Evolutionary conservation across 345 rosid species (phyloP), one percentile per base, ranked within the genome.

Genomic region (Eucalyptus brandiana): DNA sequence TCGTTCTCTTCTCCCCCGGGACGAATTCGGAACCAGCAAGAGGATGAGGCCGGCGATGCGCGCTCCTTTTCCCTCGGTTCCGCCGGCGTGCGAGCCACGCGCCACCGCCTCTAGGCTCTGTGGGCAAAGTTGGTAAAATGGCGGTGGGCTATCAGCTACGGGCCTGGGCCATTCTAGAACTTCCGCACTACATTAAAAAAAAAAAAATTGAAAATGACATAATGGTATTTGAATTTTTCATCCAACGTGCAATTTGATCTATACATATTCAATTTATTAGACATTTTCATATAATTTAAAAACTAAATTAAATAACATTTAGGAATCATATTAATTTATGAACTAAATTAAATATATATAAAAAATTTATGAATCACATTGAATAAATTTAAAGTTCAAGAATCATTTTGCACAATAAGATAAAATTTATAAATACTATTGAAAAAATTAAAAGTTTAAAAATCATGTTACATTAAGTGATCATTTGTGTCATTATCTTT

Each of bases 391-490:
- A 0, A 24, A 23, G 0, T 9, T 56, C 0, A 56, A 23, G 0
- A 0, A 9, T 0, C 5, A 56, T 1, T 23, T 56, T 56, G 0
- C 0, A 56, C 0, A 8, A 9, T 23, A 0, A 56, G 13, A 9
- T 4, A 23, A 56, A 56, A 2, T 56, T 56, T 56, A 56, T 0
- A 0, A 0, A 4, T 10, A 4, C 4, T 21, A 56, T 56, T 56
- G 1, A 56, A 56, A 0, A 56, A 56, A 9, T 9, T 9, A 0
- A 23, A 23, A 56, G 0, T 56, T 9, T 0, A 56, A 24, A 56
- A 10, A 56, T 53, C 13, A 23, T 0, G 2, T 2, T 4, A 18
- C 40, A 5, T 54, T 24, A 56, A 24, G 0, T 56, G 0, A 56
- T 56, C 3, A 56, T 23, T 23, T 23, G 1, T 23, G 12, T 56